Conservation (phyloP, 345 rosid species). For the Citrus maxima region DNA sequence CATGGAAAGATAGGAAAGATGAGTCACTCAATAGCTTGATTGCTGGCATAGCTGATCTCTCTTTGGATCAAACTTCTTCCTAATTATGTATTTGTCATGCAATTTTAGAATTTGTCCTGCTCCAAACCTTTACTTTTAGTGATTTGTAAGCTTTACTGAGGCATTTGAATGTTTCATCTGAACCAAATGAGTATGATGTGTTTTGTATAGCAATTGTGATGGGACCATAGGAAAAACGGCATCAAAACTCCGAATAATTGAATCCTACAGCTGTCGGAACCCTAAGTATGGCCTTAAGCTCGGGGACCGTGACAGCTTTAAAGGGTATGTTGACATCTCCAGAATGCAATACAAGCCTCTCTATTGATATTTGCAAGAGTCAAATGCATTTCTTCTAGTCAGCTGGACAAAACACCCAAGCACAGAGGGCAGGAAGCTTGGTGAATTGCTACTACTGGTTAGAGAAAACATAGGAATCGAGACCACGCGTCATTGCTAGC, state of each 20-base stretch:
- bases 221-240: not conserved
- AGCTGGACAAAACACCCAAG: not conserved
- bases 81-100: not conserved
- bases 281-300: not conserved
- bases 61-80: slow-evolving; percentile 26
- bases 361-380: not conserved
- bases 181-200: not conserved
- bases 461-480: not conserved
- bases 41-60: slow-evolving; percentile 50
- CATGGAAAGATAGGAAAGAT: slow-evolving; percentile 25
- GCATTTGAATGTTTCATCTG: not conserved
- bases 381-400: not conserved
- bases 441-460: not conserved
- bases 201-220: not conserved
- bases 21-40: slow-evolving; percentile 41
- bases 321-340: not conserved
- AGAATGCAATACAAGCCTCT: not conserved
- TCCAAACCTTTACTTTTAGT: not conserved
- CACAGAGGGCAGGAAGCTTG: not conserved
- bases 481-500: not conserved
- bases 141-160: not conserved
- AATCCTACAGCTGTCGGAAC: not conserved
- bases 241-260: not conserved
- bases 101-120: not conserved
- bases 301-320: not conserved